Conservation (phyloP, 2,329 filamentous ascomycete genomes). For the Neoarthrinium moseri region DNA sequence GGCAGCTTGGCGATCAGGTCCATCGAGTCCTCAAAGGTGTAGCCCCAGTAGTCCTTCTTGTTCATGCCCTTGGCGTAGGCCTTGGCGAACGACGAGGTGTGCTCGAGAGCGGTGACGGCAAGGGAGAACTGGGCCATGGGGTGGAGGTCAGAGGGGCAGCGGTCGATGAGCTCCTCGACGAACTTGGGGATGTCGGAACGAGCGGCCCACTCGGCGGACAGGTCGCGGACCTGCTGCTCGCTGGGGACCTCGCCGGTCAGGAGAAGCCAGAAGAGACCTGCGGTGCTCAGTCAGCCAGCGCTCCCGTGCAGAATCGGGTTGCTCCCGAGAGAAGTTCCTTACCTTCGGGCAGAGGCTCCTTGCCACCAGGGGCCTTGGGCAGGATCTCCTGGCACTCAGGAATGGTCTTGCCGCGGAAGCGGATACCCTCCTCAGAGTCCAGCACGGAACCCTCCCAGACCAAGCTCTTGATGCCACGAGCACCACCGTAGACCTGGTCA, state of each 20-base stretch:
- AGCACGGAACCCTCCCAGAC: constrained; percentile 99
- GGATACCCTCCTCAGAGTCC: constrained; percentile 97
- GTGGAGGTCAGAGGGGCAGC: constrained; percentile 97
- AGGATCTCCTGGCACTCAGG: constrained; percentile 98
- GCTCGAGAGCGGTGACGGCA: constrained; percentile 96
- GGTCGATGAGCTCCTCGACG: constrained; percentile 98
- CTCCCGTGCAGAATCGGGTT: too few relatives aligned
- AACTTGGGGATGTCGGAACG: constrained; percentile 97
- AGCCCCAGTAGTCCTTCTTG: constrained; percentile 99
- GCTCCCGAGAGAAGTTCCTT: constrained; percentile 18
- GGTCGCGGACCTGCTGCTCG: constrained; percentile 97
- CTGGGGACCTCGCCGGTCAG: constrained; percentile 95
- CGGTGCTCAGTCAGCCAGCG: too few relatives aligned
- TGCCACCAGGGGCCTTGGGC: constrained; percentile 93
- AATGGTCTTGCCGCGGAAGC: constrained; percentile 98
- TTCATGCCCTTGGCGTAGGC: constrained; percentile 98
- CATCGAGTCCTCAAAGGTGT: constrained; percentile 99
- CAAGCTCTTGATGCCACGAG: constrained; percentile 96
- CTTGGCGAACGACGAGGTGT: constrained; percentile 96
- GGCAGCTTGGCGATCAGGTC: constrained; percentile 99
- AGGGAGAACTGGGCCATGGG: constrained; percentile 99
- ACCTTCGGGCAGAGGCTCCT: constrained; percentile 96
- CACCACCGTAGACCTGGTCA: constrained; percentile 99
- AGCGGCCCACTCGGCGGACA: constrained; percentile 98
- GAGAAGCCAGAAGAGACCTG: constrained; percentile 96